A percentile compares a stretch with the other conserved stretches of the same genome.
Evolutionary conservation across 129 eudicot genomes (phyloP).

Genomic region (Escallonia rubra): DNA sequence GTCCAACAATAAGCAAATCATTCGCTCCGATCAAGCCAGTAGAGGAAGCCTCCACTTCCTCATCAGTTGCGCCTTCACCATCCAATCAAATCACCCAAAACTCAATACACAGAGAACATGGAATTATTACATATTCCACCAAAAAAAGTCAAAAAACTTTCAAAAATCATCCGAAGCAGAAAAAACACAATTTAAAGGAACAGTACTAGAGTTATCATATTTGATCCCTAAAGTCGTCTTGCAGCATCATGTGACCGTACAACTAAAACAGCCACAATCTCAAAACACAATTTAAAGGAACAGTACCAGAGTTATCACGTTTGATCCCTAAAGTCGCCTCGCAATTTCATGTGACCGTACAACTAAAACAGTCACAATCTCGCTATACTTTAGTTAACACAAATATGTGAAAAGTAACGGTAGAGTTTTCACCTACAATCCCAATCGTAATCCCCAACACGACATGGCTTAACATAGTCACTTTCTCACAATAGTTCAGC

Average conservation of each 20-base stretch:
- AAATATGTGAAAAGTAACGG: background rate
- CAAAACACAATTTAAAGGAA: background rate
- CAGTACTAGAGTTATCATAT: background rate
- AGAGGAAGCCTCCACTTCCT: constrained; percentile 38
- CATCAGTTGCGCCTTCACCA: constrained; percentile 42
- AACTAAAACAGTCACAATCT: background rate
- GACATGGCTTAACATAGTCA: no score
- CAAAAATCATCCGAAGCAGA: background rate
- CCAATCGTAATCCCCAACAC: no score
- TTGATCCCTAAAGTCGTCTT: background rate
- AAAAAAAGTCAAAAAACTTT: background rate
- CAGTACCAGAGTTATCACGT: background rate
- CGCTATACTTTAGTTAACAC: background rate
- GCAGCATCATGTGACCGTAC: background rate
- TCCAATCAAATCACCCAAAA: constrained; percentile 13
- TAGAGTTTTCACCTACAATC: background rate
- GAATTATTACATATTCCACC: background rate
- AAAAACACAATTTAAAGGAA: background rate
- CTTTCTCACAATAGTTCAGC: no score
- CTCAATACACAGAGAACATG: background rate
- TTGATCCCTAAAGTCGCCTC: no score
- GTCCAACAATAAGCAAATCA: constrained; percentile 91
- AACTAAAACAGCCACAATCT: background rate
- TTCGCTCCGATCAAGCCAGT: constrained; percentile 46
- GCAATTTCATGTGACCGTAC: background rate